Conservation (phyloP, 2,329 filamentous ascomycete species). For the Penicillium sp. region DNA sequence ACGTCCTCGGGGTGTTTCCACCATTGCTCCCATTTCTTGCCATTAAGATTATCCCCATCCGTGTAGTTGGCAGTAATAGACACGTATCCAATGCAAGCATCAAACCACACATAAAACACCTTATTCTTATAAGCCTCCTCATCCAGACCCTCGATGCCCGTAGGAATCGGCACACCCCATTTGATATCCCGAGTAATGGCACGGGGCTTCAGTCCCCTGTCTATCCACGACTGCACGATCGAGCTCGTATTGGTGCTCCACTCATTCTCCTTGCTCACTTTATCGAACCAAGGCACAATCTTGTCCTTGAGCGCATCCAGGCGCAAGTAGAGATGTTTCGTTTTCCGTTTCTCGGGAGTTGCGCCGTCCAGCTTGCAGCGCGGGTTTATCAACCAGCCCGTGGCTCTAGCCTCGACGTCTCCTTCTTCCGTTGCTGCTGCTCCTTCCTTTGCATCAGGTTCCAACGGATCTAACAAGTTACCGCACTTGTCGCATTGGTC, state of each 20-base stretch:
- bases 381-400: constrained; percentile 63
- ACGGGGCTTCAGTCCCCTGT: constrained; percentile 78
- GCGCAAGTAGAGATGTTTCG: constrained; percentile 86
- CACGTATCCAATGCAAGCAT: constrained; percentile 91
- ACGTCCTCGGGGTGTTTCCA: constrained; percentile 89
- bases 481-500: constrained; percentile 76
- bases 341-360: constrained; percentile 72
- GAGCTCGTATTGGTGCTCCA: constrained; percentile 44
- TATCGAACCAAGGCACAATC: constrained; percentile 72
- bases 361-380: constrained; percentile 88
- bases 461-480: constrained; percentile 65
- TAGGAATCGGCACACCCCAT: constrained; percentile 69
- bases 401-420: constrained; percentile 17
- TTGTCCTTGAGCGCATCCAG: constrained; percentile 77
- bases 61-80: constrained; percentile 92
- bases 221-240: constrained; percentile 46
- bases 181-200: constrained; percentile 90
- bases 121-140: constrained; percentile 64
- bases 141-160: constrained; percentile 13
- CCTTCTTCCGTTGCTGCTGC: constrained; percentile 1
- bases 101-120: constrained; percentile 92
- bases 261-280: constrained; percentile 65
- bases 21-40: constrained; percentile 78
- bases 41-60: constrained; percentile 31
- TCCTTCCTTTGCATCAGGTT: constrained; percentile 34